A percentile compares a stretch with the other conserved stretches of the same genome.
phyloP scores from a whole-genome alignment of 805 yeast genomes.

The Candida hispaniensis region DNA sequence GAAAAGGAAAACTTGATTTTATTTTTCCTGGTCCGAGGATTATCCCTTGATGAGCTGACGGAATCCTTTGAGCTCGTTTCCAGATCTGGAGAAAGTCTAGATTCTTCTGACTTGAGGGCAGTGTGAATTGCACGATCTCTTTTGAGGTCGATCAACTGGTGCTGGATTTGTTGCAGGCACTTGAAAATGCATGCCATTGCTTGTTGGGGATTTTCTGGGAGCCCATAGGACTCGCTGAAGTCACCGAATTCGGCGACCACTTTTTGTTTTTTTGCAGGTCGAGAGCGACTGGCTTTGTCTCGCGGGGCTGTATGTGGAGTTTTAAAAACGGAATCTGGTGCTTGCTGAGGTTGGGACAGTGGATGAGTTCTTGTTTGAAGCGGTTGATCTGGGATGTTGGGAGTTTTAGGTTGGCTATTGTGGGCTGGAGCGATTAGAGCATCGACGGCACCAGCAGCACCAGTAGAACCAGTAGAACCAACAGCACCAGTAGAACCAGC shows the following conservation, averaged over 20 bases:
- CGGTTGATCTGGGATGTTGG: no score
- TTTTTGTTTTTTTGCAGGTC: conserved; percentile 9
- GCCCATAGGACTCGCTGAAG: conserved; percentile 1
- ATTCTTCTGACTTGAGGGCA: conserved; percentile 7
- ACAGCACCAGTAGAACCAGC: no score
- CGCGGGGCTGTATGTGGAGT: no score
- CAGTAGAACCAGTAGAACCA: no score
- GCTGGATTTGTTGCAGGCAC: conserved; percentile 10
- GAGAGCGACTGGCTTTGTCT: no score
- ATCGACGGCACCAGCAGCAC: no score
- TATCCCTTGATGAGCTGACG: neutral
- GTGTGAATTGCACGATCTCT: conserved; percentile 13
- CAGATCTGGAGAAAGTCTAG: conserved; percentile 1
- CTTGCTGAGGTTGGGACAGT: no score
- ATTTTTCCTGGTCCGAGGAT: no score
- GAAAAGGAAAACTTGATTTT: conserved; percentile 12
- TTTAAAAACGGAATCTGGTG: no score
- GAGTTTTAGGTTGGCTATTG: no score
- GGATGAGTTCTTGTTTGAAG: no score
- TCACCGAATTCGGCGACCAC: conserved; percentile 7
- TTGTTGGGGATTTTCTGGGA: conserved; percentile 6
- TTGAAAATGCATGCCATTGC: conserved; percentile 12
- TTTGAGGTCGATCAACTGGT: conserved; percentile 8
- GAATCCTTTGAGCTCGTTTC: neutral
- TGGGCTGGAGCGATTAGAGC: no score